phyloP scores from a whole-genome alignment of 352 stramenopile genomes.

The Phytophthora crassamura region DNA sequence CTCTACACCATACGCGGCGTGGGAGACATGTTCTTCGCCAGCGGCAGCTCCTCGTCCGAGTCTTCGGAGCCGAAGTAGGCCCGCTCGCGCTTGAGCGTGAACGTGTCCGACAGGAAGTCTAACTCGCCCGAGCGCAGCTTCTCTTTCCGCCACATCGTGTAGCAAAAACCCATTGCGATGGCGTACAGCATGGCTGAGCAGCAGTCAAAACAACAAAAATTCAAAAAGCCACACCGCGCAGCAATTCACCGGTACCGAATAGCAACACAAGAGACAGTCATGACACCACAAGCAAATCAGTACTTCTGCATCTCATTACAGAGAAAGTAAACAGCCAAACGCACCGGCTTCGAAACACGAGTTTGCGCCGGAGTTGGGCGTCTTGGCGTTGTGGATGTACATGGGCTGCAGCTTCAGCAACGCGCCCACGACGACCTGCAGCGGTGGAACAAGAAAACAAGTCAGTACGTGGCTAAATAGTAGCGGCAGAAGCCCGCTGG shows the following conservation, averaged over 20 bases:
- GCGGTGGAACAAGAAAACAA: slow-evolving; percentile 13
- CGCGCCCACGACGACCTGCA: slow-evolving; percentile 68
- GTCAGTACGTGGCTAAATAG: neutral
- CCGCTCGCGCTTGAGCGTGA: slow-evolving; percentile 54
- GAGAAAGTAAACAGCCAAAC: slow-evolving; percentile 2
- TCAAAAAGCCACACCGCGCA: neutral
- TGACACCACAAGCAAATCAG: slow-evolving; percentile 15
- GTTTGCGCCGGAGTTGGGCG: slow-evolving; percentile 72
- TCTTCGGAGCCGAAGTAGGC: slow-evolving; percentile 75
- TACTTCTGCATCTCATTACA: neutral
- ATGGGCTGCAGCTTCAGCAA: slow-evolving; percentile 79
- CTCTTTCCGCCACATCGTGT: slow-evolving; percentile 64
- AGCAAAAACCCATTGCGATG: slow-evolving; percentile 50
- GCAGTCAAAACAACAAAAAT: neutral
- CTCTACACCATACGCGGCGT: slow-evolving; percentile 37
- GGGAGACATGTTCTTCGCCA: slow-evolving; percentile 75
- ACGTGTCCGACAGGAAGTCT: slow-evolving; percentile 50
- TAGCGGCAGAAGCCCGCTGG: neutral
- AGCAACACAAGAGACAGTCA: slow-evolving; percentile 4
- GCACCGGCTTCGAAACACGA: slow-evolving; percentile 81
- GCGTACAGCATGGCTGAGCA: slow-evolving; percentile 64
- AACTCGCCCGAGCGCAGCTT: slow-evolving; percentile 52
- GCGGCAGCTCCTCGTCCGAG: slow-evolving; percentile 73
- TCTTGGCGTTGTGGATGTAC: slow-evolving; percentile 79
- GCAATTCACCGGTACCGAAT: neutral